These are phyloP conservation scores for Sideroxylon spinosum DNA, from an alignment of 179 eudicot genomes.

Conservation along the genomic window DNA sequence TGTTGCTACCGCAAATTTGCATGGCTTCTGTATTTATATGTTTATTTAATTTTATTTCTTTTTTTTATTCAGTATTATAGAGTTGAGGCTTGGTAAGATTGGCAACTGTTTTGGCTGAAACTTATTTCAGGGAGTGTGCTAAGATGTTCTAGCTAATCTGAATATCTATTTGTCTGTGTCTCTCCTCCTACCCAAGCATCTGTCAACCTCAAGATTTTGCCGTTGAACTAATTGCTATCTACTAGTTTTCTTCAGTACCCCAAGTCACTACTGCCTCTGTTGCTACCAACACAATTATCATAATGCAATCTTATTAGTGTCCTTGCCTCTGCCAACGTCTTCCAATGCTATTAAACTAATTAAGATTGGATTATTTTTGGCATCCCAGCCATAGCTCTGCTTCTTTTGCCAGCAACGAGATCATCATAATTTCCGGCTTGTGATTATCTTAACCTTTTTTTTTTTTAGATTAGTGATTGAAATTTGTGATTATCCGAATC, in stretches of 20 bases:
- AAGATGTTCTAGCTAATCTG: neutral
- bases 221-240: neutral
- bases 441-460: too few relatives aligned
- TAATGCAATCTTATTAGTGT: too few relatives aligned
- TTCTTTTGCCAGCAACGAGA: too few relatives aligned
- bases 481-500: too few relatives aligned
- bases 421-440: too few relatives aligned
- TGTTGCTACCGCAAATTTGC: slow-evolving; percentile 1
- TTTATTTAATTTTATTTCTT: neutral
- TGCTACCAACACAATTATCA: neutral
- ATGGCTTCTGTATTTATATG: slow-evolving; percentile 10
- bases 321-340: too few relatives aligned
- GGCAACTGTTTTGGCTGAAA: neutral
- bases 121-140: neutral
- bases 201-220: neutral
- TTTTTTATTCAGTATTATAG: neutral
- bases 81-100: neutral
- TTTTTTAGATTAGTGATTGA: too few relatives aligned
- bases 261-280: neutral
- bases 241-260: neutral
- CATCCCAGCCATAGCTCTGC: too few relatives aligned
- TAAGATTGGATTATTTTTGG: too few relatives aligned
- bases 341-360: too few relatives aligned
- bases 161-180: neutral
- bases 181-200: neutral